These are phyloP conservation scores for Gossypium herbaceum DNA, from an alignment of 345 rosid species.

Conservation along the genomic window DNA sequence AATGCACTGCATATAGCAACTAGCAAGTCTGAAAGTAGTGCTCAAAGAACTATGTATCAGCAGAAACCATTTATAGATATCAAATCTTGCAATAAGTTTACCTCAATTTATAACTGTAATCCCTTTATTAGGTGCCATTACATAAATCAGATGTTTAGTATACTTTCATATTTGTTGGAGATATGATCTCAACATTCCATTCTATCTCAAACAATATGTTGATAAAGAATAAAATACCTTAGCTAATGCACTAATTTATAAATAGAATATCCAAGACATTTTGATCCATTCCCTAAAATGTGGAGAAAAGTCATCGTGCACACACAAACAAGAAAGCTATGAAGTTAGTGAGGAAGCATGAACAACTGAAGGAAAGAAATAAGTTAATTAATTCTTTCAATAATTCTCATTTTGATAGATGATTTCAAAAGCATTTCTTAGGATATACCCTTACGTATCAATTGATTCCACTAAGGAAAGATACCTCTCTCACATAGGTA, in stretches of 20 bases:
- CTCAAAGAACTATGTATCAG: background rate
- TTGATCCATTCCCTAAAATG: background rate
- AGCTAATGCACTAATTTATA: background rate
- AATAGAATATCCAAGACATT: background rate
- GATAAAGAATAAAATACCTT: background rate
- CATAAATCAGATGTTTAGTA: background rate
- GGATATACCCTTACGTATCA: background rate
- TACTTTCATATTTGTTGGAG: background rate
- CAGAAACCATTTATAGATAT: background rate
- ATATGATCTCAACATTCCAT: background rate
- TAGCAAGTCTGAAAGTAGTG: constrained; percentile 4
- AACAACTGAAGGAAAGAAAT: background rate
- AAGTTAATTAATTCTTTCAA: background rate
- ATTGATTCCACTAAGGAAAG: background rate
- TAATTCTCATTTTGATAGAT: background rate
- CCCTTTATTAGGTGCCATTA: background rate
- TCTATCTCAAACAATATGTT: background rate
- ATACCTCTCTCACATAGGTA: background rate
- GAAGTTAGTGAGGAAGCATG: background rate
- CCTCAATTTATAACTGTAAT: background rate
- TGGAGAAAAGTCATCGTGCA: background rate
- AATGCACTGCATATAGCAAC: constrained; percentile 7
- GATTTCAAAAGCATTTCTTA: background rate
- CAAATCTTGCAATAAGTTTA: background rate
- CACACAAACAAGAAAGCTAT: background rate